phyloP scores from a whole-genome alignment of 352 stramenopile genomes.

The Phytophthora pistaciae region DNA sequence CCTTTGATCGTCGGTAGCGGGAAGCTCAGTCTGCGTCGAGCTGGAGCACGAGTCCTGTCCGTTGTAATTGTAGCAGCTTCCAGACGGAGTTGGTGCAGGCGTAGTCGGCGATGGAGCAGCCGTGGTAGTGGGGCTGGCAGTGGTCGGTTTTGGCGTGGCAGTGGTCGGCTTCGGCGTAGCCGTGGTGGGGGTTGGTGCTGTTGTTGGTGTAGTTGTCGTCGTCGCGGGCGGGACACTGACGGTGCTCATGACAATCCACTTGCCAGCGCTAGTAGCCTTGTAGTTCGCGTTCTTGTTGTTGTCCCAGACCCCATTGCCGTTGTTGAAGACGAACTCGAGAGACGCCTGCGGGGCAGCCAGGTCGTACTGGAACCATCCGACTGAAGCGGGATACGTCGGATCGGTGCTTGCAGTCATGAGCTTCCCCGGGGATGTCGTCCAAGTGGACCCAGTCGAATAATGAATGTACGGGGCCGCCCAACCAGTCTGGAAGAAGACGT shows the following conservation, averaged over 20 bases:
- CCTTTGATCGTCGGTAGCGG: conserved; percentile 34
- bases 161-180: conserved; percentile 21
- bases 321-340: conserved; percentile 60
- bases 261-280: conserved; percentile 45
- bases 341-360: conserved; percentile 25
- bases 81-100: conserved; percentile 24
- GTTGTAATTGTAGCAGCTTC: conserved; percentile 45
- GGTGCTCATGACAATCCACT: conserved; percentile 45
- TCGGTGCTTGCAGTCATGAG: conserved; percentile 39
- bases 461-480: conserved; percentile 49
- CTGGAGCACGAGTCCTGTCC: conserved; percentile 39
- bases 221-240: conserved; percentile 27
- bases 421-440: conserved; percentile 43
- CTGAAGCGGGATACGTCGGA: conserved; percentile 18
- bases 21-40: conserved; percentile 24
- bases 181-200: conserved; percentile 10
- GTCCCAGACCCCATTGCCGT: conserved; percentile 51
- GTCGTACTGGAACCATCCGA: conserved; percentile 51
- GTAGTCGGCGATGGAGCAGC: conserved; percentile 26
- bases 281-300: conserved; percentile 56
- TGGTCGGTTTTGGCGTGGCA: conserved; percentile 18
- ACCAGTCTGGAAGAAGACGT: conserved; percentile 48
- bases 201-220: conserved; percentile 1
- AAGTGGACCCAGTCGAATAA: conserved; percentile 34
- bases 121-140: conserved; percentile 19